Conservation (phyloP, 768 basidiomycete genomes). For the Lepiota subincarnata region DNA sequence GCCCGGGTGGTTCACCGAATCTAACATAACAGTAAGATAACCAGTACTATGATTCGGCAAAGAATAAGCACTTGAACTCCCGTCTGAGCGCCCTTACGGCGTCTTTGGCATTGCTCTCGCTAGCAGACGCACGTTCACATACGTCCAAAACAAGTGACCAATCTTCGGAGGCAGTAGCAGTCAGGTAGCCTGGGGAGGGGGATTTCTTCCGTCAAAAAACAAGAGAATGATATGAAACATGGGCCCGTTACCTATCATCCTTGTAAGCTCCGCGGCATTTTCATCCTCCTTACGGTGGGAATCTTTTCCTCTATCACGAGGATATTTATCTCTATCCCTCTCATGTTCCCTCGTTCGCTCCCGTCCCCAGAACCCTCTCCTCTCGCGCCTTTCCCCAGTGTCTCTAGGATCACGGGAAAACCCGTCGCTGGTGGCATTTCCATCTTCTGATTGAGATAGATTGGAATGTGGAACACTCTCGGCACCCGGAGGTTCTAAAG, state of each 20-base stretch:
- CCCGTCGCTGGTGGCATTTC: conserved; percentile 24
- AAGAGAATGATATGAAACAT: background rate
- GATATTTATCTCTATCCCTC: conserved; percentile 31
- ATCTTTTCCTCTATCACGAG: conserved; percentile 24
- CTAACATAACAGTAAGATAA: conserved; percentile 28
- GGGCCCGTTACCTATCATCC: conserved; percentile 59
- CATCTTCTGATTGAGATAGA: conserved; percentile 29
- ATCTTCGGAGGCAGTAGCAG: conserved; percentile 77
- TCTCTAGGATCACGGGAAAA: conserved; percentile 15
- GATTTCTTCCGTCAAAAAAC: background rate
- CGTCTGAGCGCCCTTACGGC: conserved; percentile 76
- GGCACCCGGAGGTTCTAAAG: conserved; percentile 51
- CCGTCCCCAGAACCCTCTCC: conserved; percentile 51
- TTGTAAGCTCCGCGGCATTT: conserved; percentile 50
- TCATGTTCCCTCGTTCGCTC: conserved; percentile 38
- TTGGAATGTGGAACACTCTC: conserved; percentile 9
- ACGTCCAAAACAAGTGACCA: conserved; percentile 81
- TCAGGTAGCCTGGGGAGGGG: conserved; percentile 54
- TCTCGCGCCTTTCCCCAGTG: conserved; percentile 42
- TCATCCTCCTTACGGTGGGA: conserved; percentile 38
- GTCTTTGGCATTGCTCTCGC: conserved; percentile 74
- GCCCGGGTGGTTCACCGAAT: conserved; percentile 71
- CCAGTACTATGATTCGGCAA: background rate
- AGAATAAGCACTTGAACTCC: conserved; percentile 68
- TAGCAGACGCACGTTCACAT: conserved; percentile 76